These are phyloP conservation scores for Tolypocladium album DNA, from an alignment of 2,329 filamentous ascomycete genomes.

Conservation along the genomic window DNA sequence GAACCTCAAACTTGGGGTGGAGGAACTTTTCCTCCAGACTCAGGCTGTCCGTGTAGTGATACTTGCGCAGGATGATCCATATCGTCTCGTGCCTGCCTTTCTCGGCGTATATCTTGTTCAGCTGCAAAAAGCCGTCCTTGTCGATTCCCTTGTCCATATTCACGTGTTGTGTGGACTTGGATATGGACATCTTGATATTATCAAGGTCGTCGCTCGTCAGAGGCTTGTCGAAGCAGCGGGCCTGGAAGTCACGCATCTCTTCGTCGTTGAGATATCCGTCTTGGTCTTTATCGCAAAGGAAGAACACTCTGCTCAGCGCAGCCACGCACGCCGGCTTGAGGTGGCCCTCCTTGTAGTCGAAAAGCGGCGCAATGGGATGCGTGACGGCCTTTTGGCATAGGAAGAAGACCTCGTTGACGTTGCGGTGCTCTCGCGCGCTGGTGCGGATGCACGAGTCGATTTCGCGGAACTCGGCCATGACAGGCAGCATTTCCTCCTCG, in stretches of 20 bases:
- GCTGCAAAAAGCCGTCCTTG: constrained; percentile 69
- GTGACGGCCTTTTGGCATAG: constrained; percentile 97
- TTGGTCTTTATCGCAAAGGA: constrained; percentile 91
- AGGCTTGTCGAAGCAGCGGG: constrained; percentile 83
- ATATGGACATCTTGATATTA: constrained; percentile 84
- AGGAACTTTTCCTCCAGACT: constrained; percentile 86
- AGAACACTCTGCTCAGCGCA: constrained; percentile 84
- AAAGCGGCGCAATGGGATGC: constrained; percentile 90
- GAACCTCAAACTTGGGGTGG: constrained; percentile 88
- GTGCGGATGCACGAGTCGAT: constrained; percentile 96
- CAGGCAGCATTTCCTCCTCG: constrained; percentile 93
- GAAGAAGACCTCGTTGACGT: constrained; percentile 95
- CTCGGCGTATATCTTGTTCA: constrained; percentile 95
- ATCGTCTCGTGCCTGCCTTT: constrained; percentile 97
- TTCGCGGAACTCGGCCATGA: constrained; percentile 98
- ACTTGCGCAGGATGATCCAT: constrained; percentile 91
- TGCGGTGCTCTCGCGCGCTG: constrained; percentile 82
- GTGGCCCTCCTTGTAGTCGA: constrained; percentile 84
- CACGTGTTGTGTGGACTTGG: constrained; percentile 53
- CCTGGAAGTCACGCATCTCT: constrained; percentile 86
- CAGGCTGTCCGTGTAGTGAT: constrained; percentile 92
- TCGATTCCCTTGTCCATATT: constrained; percentile 65
- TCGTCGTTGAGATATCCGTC: constrained; percentile 84
- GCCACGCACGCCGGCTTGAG: constrained; percentile 84
- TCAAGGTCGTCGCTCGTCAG: constrained; percentile 70